These are phyloP conservation scores for Arthrobotrys sinensis DNA, from an alignment of 2,329 filamentous ascomycete species.

Conservation along the genomic window DNA sequence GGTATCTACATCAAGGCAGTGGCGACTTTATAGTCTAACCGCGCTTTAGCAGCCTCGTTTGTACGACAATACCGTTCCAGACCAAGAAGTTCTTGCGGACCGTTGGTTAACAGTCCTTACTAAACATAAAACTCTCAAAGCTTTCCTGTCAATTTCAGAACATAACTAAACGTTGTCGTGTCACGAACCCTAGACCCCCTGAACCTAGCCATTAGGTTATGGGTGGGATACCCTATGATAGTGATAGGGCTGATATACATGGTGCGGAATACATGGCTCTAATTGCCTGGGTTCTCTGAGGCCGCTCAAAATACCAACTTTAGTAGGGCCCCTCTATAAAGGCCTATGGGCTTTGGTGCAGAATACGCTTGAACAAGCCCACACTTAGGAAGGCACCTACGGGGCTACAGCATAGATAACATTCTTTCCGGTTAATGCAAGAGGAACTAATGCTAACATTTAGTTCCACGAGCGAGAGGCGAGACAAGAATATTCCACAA, in stretches of 20 bases:
- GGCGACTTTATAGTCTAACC: slow-evolving; percentile 50
- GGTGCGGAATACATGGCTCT: too few species aligned
- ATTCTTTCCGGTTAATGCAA: too few species aligned
- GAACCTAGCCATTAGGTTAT: too few species aligned
- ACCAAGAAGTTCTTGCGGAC: slow-evolving; percentile 5
- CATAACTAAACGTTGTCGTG: slow-evolving; percentile 1
- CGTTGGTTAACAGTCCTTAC: background rate
- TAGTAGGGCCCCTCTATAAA: too few species aligned
- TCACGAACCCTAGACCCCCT: background rate
- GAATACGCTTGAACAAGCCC: too few species aligned
- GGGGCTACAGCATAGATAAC: background rate
- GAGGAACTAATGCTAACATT: background rate
- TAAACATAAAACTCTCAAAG: slow-evolving; percentile 15
- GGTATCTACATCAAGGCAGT: background rate
- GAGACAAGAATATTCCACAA: slow-evolving; percentile 33
- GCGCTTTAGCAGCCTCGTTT: slow-evolving; percentile 34
- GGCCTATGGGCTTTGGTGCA: too few species aligned
- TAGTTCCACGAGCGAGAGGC: slow-evolving; percentile 45
- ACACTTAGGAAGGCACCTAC: too few species aligned
- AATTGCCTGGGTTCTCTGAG: too few species aligned
- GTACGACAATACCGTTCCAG: slow-evolving; percentile 45
- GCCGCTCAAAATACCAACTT: too few species aligned
- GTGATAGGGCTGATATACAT: too few species aligned
- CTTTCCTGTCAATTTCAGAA: slow-evolving; percentile 15
- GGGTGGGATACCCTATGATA: too few species aligned